Conservation (phyloP, 2,329 filamentous ascomycete genomes). For the Paraphaeosphaeria sporulosa region DNA sequence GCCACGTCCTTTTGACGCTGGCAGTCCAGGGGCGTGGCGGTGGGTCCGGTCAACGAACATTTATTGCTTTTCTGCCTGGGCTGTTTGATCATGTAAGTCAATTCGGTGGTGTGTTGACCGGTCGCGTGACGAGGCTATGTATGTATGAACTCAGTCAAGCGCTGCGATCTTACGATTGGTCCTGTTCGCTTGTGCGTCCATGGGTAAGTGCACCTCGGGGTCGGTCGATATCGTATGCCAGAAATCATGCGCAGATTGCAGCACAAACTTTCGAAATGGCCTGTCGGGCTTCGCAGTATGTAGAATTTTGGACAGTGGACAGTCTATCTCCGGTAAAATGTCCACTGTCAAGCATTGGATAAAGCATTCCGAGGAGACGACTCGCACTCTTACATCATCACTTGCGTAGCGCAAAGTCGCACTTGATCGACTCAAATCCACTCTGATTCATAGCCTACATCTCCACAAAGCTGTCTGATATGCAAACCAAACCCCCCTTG, state of each 20-base stretch:
- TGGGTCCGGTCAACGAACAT: slow-evolving; percentile 6
- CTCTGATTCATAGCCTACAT: slow-evolving; percentile 19
- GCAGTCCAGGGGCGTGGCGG: slow-evolving; percentile 6
- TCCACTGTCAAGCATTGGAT: neutral
- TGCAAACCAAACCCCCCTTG: slow-evolving; percentile 4
- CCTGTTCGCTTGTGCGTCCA: neutral
- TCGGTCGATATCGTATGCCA: neutral
- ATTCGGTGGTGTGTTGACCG: slow-evolving; percentile 3
- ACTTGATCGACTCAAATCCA: neutral
- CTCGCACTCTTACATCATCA: neutral
- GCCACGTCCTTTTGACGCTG: slow-evolving; percentile 6
- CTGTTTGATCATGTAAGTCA: neutral
- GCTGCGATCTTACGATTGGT: neutral
- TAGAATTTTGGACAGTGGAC: neutral
- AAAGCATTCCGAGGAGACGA: neutral
- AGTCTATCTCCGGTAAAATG: no score
- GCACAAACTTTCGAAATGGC: neutral
- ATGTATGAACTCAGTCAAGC: neutral
- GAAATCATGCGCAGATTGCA: neutral
- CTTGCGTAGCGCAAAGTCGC: neutral
- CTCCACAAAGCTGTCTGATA: slow-evolving; percentile 6
- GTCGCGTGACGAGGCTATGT: neutral
- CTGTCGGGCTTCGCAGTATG: no score
- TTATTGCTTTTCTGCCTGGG: neutral
- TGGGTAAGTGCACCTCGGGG: neutral